These are phyloP conservation scores for Gamarada debralockiae DNA, from an alignment of 495 filamentous ascomycete species.

Conservation along the genomic window DNA sequence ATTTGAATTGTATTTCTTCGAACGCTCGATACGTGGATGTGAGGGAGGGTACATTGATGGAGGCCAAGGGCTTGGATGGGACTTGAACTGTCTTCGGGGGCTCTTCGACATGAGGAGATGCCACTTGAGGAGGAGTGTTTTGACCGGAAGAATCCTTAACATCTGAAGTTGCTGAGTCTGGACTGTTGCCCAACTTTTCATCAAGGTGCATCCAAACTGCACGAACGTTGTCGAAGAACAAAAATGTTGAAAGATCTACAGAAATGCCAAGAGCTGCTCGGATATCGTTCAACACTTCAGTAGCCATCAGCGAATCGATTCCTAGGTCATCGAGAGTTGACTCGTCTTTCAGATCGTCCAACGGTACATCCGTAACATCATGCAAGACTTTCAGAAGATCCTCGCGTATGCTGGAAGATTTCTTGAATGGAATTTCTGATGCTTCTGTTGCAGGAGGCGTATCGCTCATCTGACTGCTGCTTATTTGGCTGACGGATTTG, in stretches of 20 bases:
- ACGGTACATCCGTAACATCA: slow-evolving; percentile 39
- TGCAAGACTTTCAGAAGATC: slow-evolving; percentile 29
- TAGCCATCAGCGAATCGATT: slow-evolving; percentile 52
- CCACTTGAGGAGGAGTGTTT: not conserved
- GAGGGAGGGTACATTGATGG: not conserved
- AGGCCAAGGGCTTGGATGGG: not conserved
- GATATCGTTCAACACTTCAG: slow-evolving; percentile 32
- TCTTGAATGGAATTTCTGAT: too few species aligned
- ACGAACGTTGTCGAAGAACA: slow-evolving; percentile 12
- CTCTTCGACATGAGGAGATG: not conserved
- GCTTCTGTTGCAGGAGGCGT: too few species aligned
- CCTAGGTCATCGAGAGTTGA: slow-evolving; percentile 43
- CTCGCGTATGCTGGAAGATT: too few species aligned
- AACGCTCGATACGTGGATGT: slow-evolving; percentile 22
- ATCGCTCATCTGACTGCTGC: too few species aligned
- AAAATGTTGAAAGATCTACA: slow-evolving; percentile 19
- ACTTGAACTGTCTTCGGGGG: not conserved
- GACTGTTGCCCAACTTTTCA: slow-evolving; percentile 13
- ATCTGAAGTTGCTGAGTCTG: not conserved
- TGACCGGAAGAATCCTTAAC: not conserved
- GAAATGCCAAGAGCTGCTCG: slow-evolving; percentile 29
- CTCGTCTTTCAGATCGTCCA: slow-evolving; percentile 34
- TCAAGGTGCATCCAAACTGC: slow-evolving; percentile 16
- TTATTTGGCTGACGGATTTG: too few species aligned
- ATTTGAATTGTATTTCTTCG: slow-evolving; percentile 6